phyloP scores from a whole-genome alignment of 192 early-diverging fungal genomes.

The Globomyces pollinis-pini region DNA sequence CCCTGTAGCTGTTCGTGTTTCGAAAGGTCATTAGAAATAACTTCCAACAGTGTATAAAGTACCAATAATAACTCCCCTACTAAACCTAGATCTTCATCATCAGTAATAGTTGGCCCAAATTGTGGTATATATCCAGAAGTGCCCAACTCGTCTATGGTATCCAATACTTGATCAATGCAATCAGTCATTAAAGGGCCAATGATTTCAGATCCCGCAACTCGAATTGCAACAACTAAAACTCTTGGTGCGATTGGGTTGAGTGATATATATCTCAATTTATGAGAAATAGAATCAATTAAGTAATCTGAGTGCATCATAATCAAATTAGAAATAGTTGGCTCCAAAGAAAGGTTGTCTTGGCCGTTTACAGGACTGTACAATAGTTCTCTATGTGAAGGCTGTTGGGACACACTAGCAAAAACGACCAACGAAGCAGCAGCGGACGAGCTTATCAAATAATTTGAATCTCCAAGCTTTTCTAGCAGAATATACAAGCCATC shows the following conservation, averaged over 20 bases:
- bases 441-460: slow-evolving; percentile 14
- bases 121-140: neutral
- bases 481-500: slow-evolving; percentile 28
- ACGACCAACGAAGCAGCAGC: slow-evolving; percentile 11
- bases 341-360: neutral
- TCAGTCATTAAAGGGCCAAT: slow-evolving; percentile 26
- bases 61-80: neutral
- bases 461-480: slow-evolving; percentile 25
- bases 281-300: slow-evolving; percentile 23
- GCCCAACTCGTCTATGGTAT: slow-evolving; percentile 23
- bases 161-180: slow-evolving; percentile 29
- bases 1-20: neutral
- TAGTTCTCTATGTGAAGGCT: neutral
- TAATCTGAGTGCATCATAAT: slow-evolving; percentile 31
- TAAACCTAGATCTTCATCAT: neutral
- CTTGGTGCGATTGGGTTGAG: slow-evolving; percentile 19
- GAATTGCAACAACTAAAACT: slow-evolving; percentile 22
- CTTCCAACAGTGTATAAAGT: neutral
- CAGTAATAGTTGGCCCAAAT: neutral
- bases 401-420: neutral
- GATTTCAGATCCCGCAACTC: slow-evolving; percentile 16
- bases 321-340: slow-evolving; percentile 9
- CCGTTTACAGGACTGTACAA: too few relatives aligned
- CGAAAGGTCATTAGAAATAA: neutral
- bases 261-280: slow-evolving; percentile 19